These are phyloP conservation scores for Durotheca rogersii DNA, from an alignment of 495 filamentous ascomycete genomes.

Conservation along the genomic window DNA sequence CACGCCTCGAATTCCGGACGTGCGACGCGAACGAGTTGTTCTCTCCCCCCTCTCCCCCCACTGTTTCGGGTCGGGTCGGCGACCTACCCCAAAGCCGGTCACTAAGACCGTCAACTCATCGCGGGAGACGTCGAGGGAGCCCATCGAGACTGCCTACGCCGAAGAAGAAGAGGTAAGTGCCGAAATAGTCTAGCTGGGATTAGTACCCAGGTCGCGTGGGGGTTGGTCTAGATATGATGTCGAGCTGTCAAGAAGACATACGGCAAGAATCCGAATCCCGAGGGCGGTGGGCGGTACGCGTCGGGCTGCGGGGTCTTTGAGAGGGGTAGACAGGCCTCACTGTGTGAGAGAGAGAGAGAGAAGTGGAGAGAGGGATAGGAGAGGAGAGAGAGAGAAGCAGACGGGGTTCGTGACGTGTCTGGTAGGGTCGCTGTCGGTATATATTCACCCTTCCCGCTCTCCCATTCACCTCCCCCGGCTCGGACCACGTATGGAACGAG, in stretches of 20 bases:
- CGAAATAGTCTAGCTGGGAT: too few relatives aligned
- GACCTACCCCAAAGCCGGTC: constrained; percentile 71
- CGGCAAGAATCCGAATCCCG: neutral
- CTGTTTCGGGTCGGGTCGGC: constrained; percentile 21
- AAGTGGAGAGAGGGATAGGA: neutral
- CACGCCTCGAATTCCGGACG: neutral
- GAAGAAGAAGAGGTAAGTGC: neutral
- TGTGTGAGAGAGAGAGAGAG: neutral
- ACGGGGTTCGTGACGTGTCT: too few relatives aligned
- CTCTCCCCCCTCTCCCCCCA: too few relatives aligned
- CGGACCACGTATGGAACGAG: too few relatives aligned
- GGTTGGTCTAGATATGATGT: too few relatives aligned
- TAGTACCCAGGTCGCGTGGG: too few relatives aligned
- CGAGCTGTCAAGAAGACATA: too few relatives aligned
- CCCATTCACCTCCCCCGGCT: neutral
- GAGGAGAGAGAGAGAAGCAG: neutral
- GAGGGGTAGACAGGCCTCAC: neutral
- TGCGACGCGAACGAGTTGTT: too few relatives aligned
- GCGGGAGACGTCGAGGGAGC: constrained; percentile 37
- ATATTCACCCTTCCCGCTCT: too few relatives aligned
- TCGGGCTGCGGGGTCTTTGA: neutral
- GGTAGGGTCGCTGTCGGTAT: too few relatives aligned
- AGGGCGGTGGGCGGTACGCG: neutral
- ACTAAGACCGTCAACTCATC: constrained; percentile 66
- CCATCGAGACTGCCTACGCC: constrained; percentile 31